Evolutionary conservation across 2,329 filamentous ascomycete genomes (phyloP).

Genomic region (Claviceps sp.): DNA sequence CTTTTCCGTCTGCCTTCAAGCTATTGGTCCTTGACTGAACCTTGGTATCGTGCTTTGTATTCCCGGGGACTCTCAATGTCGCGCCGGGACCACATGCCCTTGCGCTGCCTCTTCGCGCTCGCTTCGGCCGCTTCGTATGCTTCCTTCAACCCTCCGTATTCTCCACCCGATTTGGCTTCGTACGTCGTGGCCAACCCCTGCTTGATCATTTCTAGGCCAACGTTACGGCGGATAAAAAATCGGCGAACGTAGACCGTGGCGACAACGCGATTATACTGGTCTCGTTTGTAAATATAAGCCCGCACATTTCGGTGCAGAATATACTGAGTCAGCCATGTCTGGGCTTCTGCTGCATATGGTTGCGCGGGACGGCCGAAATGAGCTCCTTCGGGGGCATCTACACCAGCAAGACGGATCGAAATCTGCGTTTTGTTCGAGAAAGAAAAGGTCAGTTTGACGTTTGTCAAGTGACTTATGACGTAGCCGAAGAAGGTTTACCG

Average conservation of each 20-base stretch:
- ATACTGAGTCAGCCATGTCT: slow-evolving; percentile 65
- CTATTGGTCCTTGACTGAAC: slow-evolving; percentile 8
- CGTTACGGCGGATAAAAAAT: slow-evolving; percentile 58
- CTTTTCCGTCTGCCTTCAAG: neutral
- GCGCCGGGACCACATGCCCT: slow-evolving; percentile 62
- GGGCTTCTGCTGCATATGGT: slow-evolving; percentile 68
- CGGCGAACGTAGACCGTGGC: slow-evolving; percentile 68
- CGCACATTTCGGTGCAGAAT: slow-evolving; percentile 62
- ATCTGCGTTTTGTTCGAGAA: slow-evolving; percentile 40
- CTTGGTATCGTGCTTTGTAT: slow-evolving; percentile 52
- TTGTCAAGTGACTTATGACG: neutral
- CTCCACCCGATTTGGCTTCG: slow-evolving; percentile 78
- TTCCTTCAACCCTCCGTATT: slow-evolving; percentile 63
- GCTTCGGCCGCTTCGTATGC: slow-evolving; percentile 54
- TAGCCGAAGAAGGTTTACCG: slow-evolving; percentile 37
- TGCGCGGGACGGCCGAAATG: slow-evolving; percentile 87
- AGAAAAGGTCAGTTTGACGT: neutral
- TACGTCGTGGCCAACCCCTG: slow-evolving; percentile 80
- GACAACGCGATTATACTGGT: slow-evolving; percentile 88
- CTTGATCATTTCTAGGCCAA: slow-evolving; percentile 82
- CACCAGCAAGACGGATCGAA: slow-evolving; percentile 74
- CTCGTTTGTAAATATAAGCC: slow-evolving; percentile 67
- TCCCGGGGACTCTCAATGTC: slow-evolving; percentile 72
- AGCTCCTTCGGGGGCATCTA: slow-evolving; percentile 85
- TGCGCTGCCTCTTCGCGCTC: slow-evolving; percentile 48